These are phyloP conservation scores for Paramecium sonneborni DNA, from an alignment of 73 alveolate species.

Conservation along the genomic window DNA sequence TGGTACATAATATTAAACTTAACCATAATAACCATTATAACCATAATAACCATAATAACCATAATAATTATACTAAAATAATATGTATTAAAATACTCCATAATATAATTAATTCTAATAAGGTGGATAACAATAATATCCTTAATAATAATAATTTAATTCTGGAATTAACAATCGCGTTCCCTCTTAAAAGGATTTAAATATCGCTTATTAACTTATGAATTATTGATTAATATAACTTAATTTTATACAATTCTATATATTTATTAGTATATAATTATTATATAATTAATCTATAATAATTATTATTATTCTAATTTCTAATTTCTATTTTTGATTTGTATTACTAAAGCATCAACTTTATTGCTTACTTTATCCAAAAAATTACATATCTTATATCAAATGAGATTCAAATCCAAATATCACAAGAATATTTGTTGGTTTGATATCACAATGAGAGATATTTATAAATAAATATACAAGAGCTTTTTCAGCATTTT, in stretches of 20 bases:
- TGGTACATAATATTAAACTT: background rate
- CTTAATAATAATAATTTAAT: background rate
- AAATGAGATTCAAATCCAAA: background rate
- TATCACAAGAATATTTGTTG: background rate
- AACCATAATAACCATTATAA: background rate
- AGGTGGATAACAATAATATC: background rate
- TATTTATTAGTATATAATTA: too few species aligned
- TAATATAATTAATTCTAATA: background rate
- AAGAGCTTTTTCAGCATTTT: background rate
- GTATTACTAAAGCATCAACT: background rate
- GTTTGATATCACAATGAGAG: constrained; percentile 37
- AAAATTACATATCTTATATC: background rate
- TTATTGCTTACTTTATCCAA: constrained; percentile 6
- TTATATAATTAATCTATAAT: too few species aligned
- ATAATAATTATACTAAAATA: background rate
- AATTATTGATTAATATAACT: background rate
- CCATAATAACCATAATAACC: too few species aligned
- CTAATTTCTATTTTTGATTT: too few species aligned
- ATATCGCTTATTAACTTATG: background rate
- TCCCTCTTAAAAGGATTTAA: background rate
- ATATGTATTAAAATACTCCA: background rate
- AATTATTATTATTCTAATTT: too few species aligned
- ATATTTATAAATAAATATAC: background rate
- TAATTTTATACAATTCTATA: too few species aligned
- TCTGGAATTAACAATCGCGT: background rate